phyloP scores from a whole-genome alignment of 2,329 filamentous ascomycete genomes.

The Ceratocystis variospora region DNA sequence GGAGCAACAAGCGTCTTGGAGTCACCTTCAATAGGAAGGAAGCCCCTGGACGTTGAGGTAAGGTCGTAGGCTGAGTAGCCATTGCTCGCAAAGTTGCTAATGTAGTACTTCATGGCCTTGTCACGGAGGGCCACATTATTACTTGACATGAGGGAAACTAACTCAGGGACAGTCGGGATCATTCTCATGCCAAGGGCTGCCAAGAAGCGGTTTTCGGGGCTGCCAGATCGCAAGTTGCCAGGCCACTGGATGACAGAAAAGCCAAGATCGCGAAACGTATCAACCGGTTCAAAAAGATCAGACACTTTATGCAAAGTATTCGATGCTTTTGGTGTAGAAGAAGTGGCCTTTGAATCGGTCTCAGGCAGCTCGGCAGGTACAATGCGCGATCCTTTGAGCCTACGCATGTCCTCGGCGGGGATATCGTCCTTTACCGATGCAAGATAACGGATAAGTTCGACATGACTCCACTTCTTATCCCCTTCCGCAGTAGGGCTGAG shows the following conservation, averaged over 20 bases:
- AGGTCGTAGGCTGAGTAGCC: slow-evolving; percentile 56
- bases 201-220: slow-evolving; percentile 63
- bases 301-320: slow-evolving; percentile 53
- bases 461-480: slow-evolving; percentile 72
- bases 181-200: slow-evolving; percentile 56
- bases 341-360: slow-evolving; percentile 26
- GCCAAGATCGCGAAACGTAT: slow-evolving; percentile 51
- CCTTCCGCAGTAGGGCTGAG: slow-evolving; percentile 44
- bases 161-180: slow-evolving; percentile 55
- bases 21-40: slow-evolving; percentile 62
- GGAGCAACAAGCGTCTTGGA: slow-evolving; percentile 54
- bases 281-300: slow-evolving; percentile 70
- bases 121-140: slow-evolving; percentile 45
- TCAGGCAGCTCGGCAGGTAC: slow-evolving; percentile 61
- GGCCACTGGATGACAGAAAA: slow-evolving; percentile 76
- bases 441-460: slow-evolving; percentile 88
- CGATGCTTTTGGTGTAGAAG: slow-evolving; percentile 40
- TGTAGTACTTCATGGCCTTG: slow-evolving; percentile 66
- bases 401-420: slow-evolving; percentile 64
- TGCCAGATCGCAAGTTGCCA: slow-evolving; percentile 48
- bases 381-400: slow-evolving; percentile 63
- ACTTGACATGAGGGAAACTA: slow-evolving; percentile 66
- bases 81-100: slow-evolving; percentile 65
- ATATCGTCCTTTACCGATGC: slow-evolving; percentile 84
- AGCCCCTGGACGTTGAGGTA: slow-evolving; percentile 39